Evolutionary conservation across 2,329 filamentous ascomycete species (phyloP), one percentile per base, ranked within the genome.

Genomic region (Fusarium siculi): DNA sequence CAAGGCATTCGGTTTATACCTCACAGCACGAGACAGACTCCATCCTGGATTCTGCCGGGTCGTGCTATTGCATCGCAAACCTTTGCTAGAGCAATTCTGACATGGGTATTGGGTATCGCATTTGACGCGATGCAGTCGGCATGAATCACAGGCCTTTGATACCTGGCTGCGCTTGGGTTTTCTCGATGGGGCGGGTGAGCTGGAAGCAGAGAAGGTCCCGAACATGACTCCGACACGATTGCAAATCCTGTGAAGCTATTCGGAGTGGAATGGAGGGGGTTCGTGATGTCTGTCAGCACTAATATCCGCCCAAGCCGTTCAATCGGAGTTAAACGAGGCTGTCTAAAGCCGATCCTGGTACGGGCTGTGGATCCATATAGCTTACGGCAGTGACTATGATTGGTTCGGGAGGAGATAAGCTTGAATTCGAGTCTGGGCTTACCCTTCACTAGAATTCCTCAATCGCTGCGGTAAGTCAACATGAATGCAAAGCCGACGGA

Each of bases 401-500:
- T 53, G 50, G 50, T 21, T 21, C 23, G 14, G 19, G 4, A 5
- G 14, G 32, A 37, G 23, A 53, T 53, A 53, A 53, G 23, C 34
- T 39, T 53, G 23, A 53, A 28, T 7, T 21, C 9, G 7, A 53
- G 23, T 16, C n/a, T 25, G 9, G 5, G 18, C 49, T 53, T 23
- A 34, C 8, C 21, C n/a, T 9, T 15, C 6, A 25, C 10, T 2
- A 1, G 6, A 7, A 19, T 21, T 36, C 12, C 18, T 37, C 23
- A 28, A 5, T 12, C 19, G 1, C 23, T 5, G 9, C 4, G 1
- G 4, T 2, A 7, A 11, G 12, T 21, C 1, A 25, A 15, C 14
- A 28, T 4, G 2, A 3, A 21, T 9, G 0, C 0, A 11, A n/a
- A 28, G 7, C 7, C 14, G 4, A 18, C 2, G 7, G 0, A 5